Evolutionary conservation across 257 asterid species (phyloP).

Genomic region (Paraleonurus japonicus): DNA sequence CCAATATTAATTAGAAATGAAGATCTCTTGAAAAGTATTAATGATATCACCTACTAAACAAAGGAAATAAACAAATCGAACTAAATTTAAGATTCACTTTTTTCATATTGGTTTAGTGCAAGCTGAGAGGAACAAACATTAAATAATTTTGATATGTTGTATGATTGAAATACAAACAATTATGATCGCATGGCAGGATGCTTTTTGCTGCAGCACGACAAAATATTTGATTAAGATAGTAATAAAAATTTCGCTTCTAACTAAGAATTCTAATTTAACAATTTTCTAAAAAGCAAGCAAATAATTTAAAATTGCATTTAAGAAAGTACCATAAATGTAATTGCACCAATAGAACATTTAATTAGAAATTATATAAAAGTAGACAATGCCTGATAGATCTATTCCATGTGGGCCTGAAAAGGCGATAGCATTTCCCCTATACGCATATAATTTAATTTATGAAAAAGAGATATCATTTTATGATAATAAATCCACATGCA

Average conservation of each 20-base stretch:
- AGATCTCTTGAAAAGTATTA: too few relatives aligned
- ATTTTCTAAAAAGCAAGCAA: not conserved
- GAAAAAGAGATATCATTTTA: not conserved
- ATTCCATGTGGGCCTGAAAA: slow-evolving; percentile 21
- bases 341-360: not conserved
- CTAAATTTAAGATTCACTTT: not conserved
- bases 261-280: not conserved
- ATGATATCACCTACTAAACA: not conserved
- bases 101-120: not conserved
- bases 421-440: not conserved
- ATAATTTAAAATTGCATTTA: slow-evolving; percentile 6
- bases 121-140: not conserved
- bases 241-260: too few relatives aligned
- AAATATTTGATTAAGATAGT: too few relatives aligned
- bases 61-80: not conserved
- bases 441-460: not conserved
- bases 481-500: slow-evolving; percentile 13
- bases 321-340: not conserved
- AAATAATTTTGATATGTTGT: too few relatives aligned
- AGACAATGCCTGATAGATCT: not conserved
- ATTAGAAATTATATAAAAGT: not conserved
- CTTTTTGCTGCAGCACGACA: too few relatives aligned
- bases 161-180: not conserved
- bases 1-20: too few relatives aligned
- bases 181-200: too few relatives aligned